These are phyloP conservation scores for Hirsutella rhossiliensis DNA, from an alignment of 2,329 filamentous ascomycete genomes.

Conservation along the genomic window DNA sequence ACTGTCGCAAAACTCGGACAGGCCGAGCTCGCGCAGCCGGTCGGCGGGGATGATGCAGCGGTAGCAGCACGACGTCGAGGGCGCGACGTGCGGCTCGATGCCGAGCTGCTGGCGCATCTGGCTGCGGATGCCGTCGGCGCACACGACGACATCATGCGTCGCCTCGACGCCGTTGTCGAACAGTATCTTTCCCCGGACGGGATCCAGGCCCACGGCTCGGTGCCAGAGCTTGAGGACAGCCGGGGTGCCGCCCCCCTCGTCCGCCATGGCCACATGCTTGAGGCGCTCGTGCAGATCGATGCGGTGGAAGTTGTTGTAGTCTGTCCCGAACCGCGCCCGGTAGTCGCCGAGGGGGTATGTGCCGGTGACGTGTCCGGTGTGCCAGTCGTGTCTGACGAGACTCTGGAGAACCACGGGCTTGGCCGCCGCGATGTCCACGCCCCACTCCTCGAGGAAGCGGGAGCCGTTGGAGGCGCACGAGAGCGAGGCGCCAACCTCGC, in stretches of 20 bases:
- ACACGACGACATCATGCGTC: slow-evolving; percentile 43
- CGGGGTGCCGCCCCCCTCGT: neutral
- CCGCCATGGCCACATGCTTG: slow-evolving; percentile 38
- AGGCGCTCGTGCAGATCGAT: slow-evolving; percentile 51
- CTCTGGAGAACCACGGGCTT: slow-evolving; percentile 47
- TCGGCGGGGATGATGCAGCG: slow-evolving; percentile 47
- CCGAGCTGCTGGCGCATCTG: slow-evolving; percentile 42
- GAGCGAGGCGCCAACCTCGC: slow-evolving; percentile 52
- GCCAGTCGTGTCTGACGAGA: slow-evolving; percentile 52
- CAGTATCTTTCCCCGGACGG: slow-evolving; percentile 30
- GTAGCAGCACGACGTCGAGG: slow-evolving; percentile 43
- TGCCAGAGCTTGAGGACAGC: neutral
- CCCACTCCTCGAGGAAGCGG: slow-evolving; percentile 51
- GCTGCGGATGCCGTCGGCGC: slow-evolving; percentile 32
- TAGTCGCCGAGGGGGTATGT: slow-evolving; percentile 49
- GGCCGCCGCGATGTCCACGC: slow-evolving; percentile 44
- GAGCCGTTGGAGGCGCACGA: slow-evolving; percentile 54
- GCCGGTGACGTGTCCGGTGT: slow-evolving; percentile 45
- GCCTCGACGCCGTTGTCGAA: slow-evolving; percentile 36
- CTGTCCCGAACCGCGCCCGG: slow-evolving; percentile 44
- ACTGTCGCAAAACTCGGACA: slow-evolving; percentile 44
- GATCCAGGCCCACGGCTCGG: slow-evolving; percentile 31
- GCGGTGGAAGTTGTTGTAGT: slow-evolving; percentile 54
- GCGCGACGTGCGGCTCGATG: slow-evolving; percentile 29
- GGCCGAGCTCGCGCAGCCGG: slow-evolving; percentile 38